Percentiles rank a stretch among this genome's conserved stretches.
Conservation (phyloP, 2,329 filamentous ascomycete species). For the Nigrospora osmanthi region DNA sequence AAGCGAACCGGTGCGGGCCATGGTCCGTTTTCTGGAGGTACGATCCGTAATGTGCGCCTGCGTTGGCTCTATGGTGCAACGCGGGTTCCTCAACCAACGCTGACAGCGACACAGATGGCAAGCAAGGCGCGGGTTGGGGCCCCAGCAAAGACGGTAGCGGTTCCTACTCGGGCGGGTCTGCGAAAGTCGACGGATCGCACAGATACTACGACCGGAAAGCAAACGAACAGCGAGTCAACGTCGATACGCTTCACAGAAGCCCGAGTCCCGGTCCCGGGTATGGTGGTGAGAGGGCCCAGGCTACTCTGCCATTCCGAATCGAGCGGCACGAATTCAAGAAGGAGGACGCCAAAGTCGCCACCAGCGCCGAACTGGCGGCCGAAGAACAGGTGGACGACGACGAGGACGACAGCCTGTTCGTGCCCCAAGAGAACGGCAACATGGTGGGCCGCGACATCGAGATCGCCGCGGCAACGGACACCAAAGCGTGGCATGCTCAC, state of each 20-base stretch:
- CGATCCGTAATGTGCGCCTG: neutral
- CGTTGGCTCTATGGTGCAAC: too few relatives aligned
- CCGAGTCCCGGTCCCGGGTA: constrained; percentile 27
- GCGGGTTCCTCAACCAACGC: too few relatives aligned
- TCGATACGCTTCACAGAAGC: constrained; percentile 43
- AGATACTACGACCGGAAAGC: constrained; percentile 33
- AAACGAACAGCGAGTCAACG: constrained; percentile 44
- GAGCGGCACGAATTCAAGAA: constrained; percentile 46
- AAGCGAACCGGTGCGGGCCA: constrained; percentile 21
- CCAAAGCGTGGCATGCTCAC: constrained; percentile 35
- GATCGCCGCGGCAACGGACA: constrained; percentile 19
- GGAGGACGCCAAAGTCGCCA: constrained; percentile 43
- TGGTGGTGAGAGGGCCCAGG: constrained; percentile 17
- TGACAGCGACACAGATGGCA: constrained; percentile 14
- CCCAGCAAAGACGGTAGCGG: constrained; percentile 9
- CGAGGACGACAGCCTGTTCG: constrained; percentile 36
- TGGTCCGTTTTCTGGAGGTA: constrained; percentile 24
- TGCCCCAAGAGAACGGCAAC: constrained; percentile 26
- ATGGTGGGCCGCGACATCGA: constrained; percentile 15
- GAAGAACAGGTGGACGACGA: constrained; percentile 37
- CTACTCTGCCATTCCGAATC: constrained; percentile 46
- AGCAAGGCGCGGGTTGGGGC: constrained; percentile 2
- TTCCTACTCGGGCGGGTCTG: constrained; percentile 8
- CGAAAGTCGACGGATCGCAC: constrained; percentile 25
- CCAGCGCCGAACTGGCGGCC: constrained; percentile 49